A percentile compares a stretch with the other conserved stretches of the same genome.
Conservation (phyloP, 257 asterid genomes). For the Solanum sparsipilum region DNA sequence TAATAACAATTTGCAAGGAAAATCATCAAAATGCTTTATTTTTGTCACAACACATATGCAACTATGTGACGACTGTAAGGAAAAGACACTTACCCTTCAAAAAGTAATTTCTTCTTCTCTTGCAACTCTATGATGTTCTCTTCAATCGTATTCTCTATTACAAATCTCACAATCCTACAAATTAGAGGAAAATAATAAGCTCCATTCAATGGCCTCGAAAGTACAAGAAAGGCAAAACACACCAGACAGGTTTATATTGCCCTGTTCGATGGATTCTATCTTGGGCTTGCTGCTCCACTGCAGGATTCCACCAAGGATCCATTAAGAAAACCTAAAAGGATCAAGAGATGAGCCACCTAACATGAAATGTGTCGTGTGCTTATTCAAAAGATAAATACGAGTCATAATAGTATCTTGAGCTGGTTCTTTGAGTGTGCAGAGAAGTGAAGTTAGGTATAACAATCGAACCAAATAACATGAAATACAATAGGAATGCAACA, state of each 20-base stretch:
- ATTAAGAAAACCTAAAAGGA: slow-evolving; percentile 63
- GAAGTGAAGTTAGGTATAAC: no score
- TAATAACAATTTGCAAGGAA: neutral
- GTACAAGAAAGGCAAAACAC: neutral
- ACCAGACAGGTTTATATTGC: slow-evolving; percentile 79
- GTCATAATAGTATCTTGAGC: neutral
- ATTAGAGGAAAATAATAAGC: neutral
- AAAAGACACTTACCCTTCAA: slow-evolving; percentile 58
- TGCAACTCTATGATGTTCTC: slow-evolving; percentile 80
- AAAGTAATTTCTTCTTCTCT: slow-evolving; percentile 79
- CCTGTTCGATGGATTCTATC: slow-evolving; percentile 87
- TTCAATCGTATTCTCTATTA: slow-evolving; percentile 66
- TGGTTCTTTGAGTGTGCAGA: no score
- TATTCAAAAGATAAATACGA: neutral
- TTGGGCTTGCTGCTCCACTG: slow-evolving; percentile 91
- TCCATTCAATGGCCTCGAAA: neutral
- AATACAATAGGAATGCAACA: no score
- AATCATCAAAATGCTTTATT: neutral
- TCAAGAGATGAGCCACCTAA: neutral
- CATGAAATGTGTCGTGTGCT: neutral
- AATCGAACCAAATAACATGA: no score
- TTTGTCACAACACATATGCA: neutral
- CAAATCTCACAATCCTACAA: slow-evolving; percentile 71
- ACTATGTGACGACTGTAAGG: neutral
- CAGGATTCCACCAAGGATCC: slow-evolving; percentile 99